phyloP scores from a whole-genome alignment of 2,329 filamentous ascomycete species.

The Colletotrichum aenigma region DNA sequence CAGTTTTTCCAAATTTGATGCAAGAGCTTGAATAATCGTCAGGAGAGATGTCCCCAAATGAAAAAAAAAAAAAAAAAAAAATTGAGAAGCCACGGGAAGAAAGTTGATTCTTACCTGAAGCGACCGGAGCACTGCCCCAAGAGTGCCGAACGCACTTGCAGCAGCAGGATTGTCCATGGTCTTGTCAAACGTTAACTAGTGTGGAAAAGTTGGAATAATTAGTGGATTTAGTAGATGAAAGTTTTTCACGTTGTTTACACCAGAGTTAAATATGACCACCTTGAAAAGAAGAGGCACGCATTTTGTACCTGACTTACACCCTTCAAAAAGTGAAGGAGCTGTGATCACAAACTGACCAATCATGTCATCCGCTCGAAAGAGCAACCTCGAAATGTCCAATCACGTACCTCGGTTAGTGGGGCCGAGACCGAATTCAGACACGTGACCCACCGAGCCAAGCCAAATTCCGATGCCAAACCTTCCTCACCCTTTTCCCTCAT shows the following conservation, averaged over 20 bases:
- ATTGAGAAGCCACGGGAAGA: not conserved
- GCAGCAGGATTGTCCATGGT: not conserved
- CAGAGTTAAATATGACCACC: not conserved
- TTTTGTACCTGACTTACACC: not conserved
- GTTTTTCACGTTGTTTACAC: not conserved
- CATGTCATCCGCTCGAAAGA: not conserved
- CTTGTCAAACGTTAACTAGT: not conserved
- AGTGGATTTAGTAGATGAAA: not conserved
- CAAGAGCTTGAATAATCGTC: not conserved
- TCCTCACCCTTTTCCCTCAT: not conserved
- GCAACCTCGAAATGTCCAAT: not conserved
- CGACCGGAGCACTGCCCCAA: not conserved
- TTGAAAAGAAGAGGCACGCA: not conserved
- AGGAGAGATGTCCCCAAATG: not conserved
- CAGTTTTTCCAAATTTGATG: not conserved
- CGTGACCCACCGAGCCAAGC: not conserved
- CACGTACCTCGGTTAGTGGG: rapidly evolving
- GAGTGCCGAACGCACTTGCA: not conserved
- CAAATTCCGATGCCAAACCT: not conserved
- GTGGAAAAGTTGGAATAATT: not conserved
- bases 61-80: no score
- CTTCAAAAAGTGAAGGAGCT: not conserved
- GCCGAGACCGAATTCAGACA: not conserved
- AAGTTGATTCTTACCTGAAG: not conserved
- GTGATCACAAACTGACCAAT: not conserved